Evolutionary conservation across 129 eudicot species (phyloP).

Genomic region (Tanacetum coccineum): DNA sequence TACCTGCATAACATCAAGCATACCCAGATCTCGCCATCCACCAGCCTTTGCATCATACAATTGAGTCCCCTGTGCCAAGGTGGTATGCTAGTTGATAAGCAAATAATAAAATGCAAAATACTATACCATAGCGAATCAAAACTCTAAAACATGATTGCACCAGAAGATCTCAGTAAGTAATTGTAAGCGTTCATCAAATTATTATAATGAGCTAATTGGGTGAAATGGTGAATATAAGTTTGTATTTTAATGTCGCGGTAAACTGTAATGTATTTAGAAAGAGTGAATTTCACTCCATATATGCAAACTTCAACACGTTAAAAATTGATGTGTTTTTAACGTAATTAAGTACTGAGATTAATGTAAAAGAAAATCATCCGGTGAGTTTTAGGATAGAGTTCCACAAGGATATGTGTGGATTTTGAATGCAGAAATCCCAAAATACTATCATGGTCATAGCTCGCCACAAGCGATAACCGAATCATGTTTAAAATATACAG

Average conservation of each 20-base stretch:
- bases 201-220: neutral
- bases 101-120: conserved; percentile 13
- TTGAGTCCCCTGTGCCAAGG: conserved; percentile 78
- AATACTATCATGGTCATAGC: conserved; percentile 8
- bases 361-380: conserved; percentile 4
- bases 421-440: conserved; percentile 6
- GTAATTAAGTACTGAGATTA: conserved; percentile 16
- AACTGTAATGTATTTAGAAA: conserved; percentile 5
- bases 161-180: neutral
- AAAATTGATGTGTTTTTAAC: neutral
- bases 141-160: conserved; percentile 3
- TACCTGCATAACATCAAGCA: conserved; percentile 99
- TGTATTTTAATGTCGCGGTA: neutral
- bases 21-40: conserved; percentile 98
- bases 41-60: conserved; percentile 99
- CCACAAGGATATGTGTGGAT: conserved; percentile 5
- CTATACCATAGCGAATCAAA: conserved; percentile 6
- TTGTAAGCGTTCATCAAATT: neutral
- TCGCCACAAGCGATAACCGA: conserved; percentile 15
- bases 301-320: conserved; percentile 1
- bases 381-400: neutral
- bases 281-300: conserved; percentile 2
- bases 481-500: conserved; percentile 2
- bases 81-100: conserved; percentile 21
- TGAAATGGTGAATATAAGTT: neutral